Evolutionary conservation across 768 basidiomycete species (phyloP), one percentile per base, ranked within the genome.

Genomic region (Coprinopsis strossmayeri): DNA sequence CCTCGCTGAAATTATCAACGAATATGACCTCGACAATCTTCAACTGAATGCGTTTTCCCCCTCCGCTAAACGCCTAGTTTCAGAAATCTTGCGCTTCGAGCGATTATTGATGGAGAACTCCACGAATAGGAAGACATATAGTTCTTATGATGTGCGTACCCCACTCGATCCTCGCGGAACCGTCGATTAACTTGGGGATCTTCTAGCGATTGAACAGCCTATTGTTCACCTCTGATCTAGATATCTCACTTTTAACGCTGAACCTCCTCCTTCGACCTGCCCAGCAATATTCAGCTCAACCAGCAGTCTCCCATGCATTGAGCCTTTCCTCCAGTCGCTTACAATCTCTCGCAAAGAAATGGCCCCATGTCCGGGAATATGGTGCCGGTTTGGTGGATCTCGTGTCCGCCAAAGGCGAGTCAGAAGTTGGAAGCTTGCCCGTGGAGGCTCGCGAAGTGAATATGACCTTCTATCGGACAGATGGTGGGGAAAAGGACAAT

Each of bases 121-220:
- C 40, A 99, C 96, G 34, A 98, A 95, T 63, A 75, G 96, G 60
- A 98, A 97, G 72, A 88, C 93, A 50, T 99, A 86, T 68, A 84
- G 80, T 52, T 95, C 92, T 3, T 99, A 96, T 66, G 96, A 99
- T 64, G 95, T 98, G 67, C 67, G 92, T 72, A 40, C 53, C 26
- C 15, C 51, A n/a, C 47, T 40, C 45, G 11, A 32, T 54, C 34
- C 41, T 48, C 30, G 51, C 48, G 35, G 50, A 28, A 38, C 46
- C 18, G 43, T 48, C 53, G 41, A 46, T 45, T 45, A 23, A 28
- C 20, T 3, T 23, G 4, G 34, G 37, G 40, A 30, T 48, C 34
- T 34, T 58, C 13, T 61, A 99, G 95, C 88, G 93, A 52, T 71
- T 97, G 55, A 91, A 90, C 65, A 84, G 86, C 60, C 73, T 99